Percentiles rank a stretch among this genome's conserved stretches.
Evolutionary conservation across 1,284 basidiomycete genomes (phyloP).

Genomic region (Ceratobasidium sp.): DNA sequence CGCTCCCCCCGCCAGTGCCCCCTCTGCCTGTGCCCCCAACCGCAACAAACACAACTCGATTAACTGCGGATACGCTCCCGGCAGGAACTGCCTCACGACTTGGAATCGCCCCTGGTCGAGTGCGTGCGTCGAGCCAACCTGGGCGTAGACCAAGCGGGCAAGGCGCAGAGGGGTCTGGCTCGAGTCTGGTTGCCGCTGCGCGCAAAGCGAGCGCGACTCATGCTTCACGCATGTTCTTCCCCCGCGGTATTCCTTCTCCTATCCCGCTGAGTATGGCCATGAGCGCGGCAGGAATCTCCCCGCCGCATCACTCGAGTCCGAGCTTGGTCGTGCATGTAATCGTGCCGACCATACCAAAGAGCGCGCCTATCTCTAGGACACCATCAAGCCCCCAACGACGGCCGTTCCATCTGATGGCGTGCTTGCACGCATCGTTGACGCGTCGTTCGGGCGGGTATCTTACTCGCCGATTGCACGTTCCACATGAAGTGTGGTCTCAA

Average conservation of each 20-base stretch:
- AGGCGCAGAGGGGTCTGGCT: conserved; percentile 52
- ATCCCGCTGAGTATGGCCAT: conserved; percentile 8
- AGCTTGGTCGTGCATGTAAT: conserved; percentile 21
- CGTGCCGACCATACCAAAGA: conserved; percentile 12
- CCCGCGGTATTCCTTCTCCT: conserved; percentile 20
- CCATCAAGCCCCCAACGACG: conserved; percentile 64
- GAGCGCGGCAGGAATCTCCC: background rate
- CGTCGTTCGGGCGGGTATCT: conserved; percentile 87
- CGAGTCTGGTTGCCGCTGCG: background rate
- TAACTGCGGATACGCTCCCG: conserved; percentile 56
- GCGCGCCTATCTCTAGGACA: conserved; percentile 17
- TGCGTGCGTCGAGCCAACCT: conserved; percentile 53
- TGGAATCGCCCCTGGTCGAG: conserved; percentile 54
- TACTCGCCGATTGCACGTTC: conserved; percentile 86
- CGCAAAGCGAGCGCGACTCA: conserved; percentile 27
- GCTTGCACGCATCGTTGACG: conserved; percentile 80
- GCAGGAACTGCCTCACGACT: conserved; percentile 50
- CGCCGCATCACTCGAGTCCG: background rate
- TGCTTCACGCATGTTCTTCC: conserved; percentile 24
- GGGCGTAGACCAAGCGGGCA: conserved; percentile 59
- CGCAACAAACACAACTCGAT: conserved; percentile 48
- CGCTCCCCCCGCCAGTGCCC: conserved; percentile 22
- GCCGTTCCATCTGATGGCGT: conserved; percentile 89
- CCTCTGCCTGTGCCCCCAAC: conserved; percentile 39
- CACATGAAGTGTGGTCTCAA: conserved; percentile 89